phyloP scores from a whole-genome alignment of 495 filamentous ascomycete genomes.

The Talaromyces ruber region DNA sequence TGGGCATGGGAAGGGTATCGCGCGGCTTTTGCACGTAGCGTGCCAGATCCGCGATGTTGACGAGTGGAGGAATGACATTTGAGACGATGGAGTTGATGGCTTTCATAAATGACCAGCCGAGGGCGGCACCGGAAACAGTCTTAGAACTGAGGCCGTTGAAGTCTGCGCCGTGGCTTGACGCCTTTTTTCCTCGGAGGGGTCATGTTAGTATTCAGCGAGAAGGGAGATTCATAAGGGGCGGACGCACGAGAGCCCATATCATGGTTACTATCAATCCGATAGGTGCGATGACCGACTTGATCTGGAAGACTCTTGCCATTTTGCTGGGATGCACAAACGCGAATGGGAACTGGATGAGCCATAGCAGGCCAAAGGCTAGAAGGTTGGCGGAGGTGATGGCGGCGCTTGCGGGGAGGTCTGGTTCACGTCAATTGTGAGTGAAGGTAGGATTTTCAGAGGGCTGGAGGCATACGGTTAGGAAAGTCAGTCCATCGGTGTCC shows the following conservation, averaged over 20 bases:
- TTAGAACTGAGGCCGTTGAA: neutral
- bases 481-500: slow-evolving; percentile 56
- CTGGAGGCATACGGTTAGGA: slow-evolving; percentile 27
- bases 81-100: slow-evolving; percentile 12
- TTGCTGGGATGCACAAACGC: slow-evolving; percentile 17
- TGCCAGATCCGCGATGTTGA: slow-evolving; percentile 23
- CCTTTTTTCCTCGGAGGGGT: neutral
- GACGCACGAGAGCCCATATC: slow-evolving; percentile 5
- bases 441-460: neutral
- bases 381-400: slow-evolving; percentile 50
- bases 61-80: slow-evolving; percentile 8
- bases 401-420: slow-evolving; percentile 31
- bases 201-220: neutral
- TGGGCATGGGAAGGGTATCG: slow-evolving; percentile 1
- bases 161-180: slow-evolving; percentile 4
- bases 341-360: slow-evolving; percentile 20
- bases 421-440: neutral
- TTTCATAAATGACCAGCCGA: slow-evolving; percentile 7
- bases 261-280: slow-evolving; percentile 3
- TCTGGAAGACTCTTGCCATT: neutral
- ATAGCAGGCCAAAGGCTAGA: slow-evolving; percentile 50
- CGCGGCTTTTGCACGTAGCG: slow-evolving; percentile 15
- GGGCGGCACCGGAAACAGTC: slow-evolving; percentile 2
- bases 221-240: slow-evolving; percentile 5
- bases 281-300: slow-evolving; percentile 2